Evolutionary conservation across 441 rosid genomes (phyloP).

Genomic region (Arabidopsis lyrata): DNA sequence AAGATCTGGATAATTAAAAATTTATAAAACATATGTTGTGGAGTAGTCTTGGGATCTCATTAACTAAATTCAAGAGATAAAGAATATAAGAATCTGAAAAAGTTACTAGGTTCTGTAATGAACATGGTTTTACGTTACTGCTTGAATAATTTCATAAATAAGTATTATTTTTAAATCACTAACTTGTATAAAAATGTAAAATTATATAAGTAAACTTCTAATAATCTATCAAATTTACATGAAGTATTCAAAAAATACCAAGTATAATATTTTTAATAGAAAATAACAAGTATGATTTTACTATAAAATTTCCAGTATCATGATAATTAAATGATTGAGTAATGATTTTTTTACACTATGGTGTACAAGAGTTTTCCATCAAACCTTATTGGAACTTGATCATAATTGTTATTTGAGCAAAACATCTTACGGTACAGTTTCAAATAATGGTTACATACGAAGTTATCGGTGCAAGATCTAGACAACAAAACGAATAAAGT

Average conservation of each 20-base stretch:
- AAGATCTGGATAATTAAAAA: neutral
- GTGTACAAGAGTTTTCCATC: no score
- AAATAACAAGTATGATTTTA: neutral
- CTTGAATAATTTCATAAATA: no score
- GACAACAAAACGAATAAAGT: no score
- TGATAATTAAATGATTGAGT: no score
- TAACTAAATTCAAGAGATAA: neutral
- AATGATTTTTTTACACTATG: no score
- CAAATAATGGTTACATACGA: no score
- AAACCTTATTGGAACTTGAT: no score
- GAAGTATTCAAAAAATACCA: neutral
- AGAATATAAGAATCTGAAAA: neutral
- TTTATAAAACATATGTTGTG: neutral
- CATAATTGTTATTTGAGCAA: neutral
- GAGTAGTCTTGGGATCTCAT: neutral
- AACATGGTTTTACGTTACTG: neutral
- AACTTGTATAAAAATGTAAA: neutral
- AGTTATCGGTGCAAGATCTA: no score
- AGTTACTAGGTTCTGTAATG: neutral
- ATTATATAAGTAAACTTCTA: neutral
- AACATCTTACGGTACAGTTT: neutral
- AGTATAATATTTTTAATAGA: neutral
- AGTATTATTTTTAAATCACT: no score
- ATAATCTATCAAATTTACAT: neutral
- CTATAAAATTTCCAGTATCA: neutral